Percentiles rank a stretch among this genome's conserved stretches.
These are phyloP conservation scores for Psilocybe sp. DNA, from an alignment of 768 basidiomycete genomes.

Conservation along the genomic window DNA sequence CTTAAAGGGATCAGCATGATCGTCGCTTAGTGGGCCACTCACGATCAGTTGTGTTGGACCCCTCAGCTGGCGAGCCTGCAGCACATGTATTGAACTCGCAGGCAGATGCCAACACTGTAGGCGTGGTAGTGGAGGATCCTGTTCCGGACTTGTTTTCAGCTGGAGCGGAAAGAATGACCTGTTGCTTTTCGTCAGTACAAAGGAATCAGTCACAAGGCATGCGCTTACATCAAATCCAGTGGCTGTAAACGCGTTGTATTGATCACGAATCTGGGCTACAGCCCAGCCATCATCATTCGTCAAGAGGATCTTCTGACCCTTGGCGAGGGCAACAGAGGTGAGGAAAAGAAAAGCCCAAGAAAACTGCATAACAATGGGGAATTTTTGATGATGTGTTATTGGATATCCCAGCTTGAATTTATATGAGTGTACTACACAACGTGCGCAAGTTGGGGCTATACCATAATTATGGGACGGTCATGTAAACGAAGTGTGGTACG, in stretches of 20 bases:
- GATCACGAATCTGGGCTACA: conserved; percentile 40
- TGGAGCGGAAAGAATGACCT: conserved; percentile 48
- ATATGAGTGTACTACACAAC: too few relatives aligned
- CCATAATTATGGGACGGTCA: too few relatives aligned
- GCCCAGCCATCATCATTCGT: conserved; percentile 45
- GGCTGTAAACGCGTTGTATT: conserved; percentile 32
- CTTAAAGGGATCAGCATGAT: not conserved
- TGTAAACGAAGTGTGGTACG: too few relatives aligned
- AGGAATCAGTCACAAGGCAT: not conserved
- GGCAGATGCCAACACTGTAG: conserved; percentile 27
- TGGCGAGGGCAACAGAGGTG: conserved; percentile 1
- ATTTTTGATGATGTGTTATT: too few relatives aligned
- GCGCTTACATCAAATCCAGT: conserved; percentile 36
- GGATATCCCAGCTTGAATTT: too few relatives aligned
- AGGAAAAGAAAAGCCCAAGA: conserved; percentile 2
- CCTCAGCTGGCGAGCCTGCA: conserved; percentile 40
- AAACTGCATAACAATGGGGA: too few relatives aligned
- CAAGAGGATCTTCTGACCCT: conserved; percentile 22
- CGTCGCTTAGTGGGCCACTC: conserved; percentile 4
- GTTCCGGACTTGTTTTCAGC: conserved; percentile 45
- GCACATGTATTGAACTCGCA: conserved; percentile 50
- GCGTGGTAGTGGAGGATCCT: conserved; percentile 36
- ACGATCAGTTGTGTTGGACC: conserved; percentile 39
- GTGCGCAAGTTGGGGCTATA: too few relatives aligned
- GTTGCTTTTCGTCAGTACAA: not conserved